These are phyloP conservation scores for Paramecium bursaria DNA, from an alignment of 73 alveolate species.

Conservation along the genomic window DNA sequence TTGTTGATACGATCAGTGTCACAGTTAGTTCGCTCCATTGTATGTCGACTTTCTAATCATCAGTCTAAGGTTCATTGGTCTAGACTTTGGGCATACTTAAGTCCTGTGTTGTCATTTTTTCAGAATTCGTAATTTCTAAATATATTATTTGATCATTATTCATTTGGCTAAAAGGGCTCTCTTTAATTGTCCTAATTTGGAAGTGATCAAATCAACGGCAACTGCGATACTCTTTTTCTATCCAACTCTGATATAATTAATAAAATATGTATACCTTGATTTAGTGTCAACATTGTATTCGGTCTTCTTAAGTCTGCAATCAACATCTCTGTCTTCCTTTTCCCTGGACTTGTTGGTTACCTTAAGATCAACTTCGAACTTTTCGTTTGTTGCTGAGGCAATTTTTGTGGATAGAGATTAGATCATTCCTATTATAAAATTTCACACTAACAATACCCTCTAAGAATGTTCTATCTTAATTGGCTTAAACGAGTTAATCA, in stretches of 20 bases:
- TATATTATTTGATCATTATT: no score
- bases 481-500: slow-evolving; percentile 36
- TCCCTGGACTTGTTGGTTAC: slow-evolving; percentile 9
- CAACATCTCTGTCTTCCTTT: slow-evolving; percentile 41
- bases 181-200: slow-evolving; percentile 49
- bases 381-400: slow-evolving; percentile 26
- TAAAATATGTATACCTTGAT: not conserved
- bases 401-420: slow-evolving; percentile 31
- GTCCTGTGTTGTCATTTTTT: no score
- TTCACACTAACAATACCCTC: slow-evolving; percentile 5
- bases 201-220: slow-evolving; percentile 56
- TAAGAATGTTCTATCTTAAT: slow-evolving; percentile 50
- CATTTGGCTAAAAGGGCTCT: no score
- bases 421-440: slow-evolving; percentile 5
- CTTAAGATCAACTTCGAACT: slow-evolving; percentile 44
- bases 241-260: not conserved
- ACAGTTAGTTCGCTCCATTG: no score
- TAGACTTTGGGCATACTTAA: no score
- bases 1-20: no score
- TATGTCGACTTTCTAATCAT: no score
- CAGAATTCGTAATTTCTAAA: no score
- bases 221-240: slow-evolving; percentile 45
- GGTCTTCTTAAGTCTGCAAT: slow-evolving; percentile 47
- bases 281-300: slow-evolving; percentile 38
- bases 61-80: no score